Base-by-base conservation (phyloP, 2,329 filamentous ascomycete genomes). In the Tolypocladium tundrense region DNA sequence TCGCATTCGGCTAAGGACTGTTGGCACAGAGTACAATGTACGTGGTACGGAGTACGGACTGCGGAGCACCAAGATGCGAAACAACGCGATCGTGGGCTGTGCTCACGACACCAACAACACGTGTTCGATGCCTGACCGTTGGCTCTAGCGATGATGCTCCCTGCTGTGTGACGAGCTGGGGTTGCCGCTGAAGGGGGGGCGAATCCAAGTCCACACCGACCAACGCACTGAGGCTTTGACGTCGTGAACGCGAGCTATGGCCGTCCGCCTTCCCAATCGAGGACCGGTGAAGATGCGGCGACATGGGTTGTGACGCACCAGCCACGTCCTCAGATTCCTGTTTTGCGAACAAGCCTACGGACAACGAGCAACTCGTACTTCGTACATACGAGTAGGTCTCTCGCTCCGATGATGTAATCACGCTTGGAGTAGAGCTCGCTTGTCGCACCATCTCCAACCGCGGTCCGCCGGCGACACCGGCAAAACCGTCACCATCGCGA, bases 261-360 rank as follows among this genome's bases (percentile, higher is more conserved):
- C 31, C 48, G 27, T 33, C 33, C 59, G 66, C 66, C 65, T 67
- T 67, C 67, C 67, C 60, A 65, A 67, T 69, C 55, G 59, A 70
- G 67, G 64, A 71, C 68, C 68, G 68, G 69, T 68, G 62, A 70
- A 65, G 55, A 64, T 57, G 60, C 33, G 59, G 61, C 57, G 58
- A 60, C 59, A 62, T 61, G 64, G 63, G 51, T 53, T n/a, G 8
- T 24, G 27, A 51, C 48, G 48, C 48, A 51, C 48, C 48, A 19
- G 16, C 31, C 16, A 16, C 16, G 27, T 16, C 16, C 48, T 16
- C 27, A n/a, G 14, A n/a, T 27, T 33, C 48, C 27, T 33, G 7
- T 10, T 11, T n/a, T n/a, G 45, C 14, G 31, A n/a, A 7, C 27
- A 31, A 4, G 27, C 27, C 27, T 31, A 31, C 27, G 27, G 27